Conservation (phyloP, 1,284 basidiomycete genomes). For the Rhodotorula glutinis region DNA sequence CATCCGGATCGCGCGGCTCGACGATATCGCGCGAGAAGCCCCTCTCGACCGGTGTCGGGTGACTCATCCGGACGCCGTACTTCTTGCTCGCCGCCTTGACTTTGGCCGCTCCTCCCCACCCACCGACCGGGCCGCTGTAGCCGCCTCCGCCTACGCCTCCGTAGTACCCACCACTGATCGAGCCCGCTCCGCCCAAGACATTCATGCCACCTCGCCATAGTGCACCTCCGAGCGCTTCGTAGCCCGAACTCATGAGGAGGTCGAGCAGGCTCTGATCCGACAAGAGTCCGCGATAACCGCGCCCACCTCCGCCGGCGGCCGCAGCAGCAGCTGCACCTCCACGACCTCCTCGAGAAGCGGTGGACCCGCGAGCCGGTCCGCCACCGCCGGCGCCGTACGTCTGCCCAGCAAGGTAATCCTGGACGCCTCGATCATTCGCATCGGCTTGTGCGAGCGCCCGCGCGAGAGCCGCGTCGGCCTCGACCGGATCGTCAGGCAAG, state of each 20-base stretch:
- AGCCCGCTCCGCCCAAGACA: neutral
- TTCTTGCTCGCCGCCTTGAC: constrained; percentile 25
- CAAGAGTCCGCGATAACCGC: neutral
- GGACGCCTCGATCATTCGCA: neutral
- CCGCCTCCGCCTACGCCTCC: neutral
- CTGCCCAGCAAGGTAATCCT: constrained; percentile 4
- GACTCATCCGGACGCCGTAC: constrained; percentile 31
- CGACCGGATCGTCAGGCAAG: neutral
- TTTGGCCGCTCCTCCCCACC: constrained; percentile 33
- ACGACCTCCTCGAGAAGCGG: no score
- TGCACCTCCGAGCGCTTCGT: neutral
- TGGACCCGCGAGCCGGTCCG: no score
- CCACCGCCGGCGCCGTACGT: neutral
- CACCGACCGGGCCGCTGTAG: neutral
- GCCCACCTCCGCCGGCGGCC: neutral
- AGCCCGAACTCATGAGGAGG: neutral
- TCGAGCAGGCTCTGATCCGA: neutral
- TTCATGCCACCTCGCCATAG: neutral
- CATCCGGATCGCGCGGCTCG: constrained; percentile 21
- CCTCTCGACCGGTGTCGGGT: constrained; percentile 17
- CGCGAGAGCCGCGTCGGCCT: constrained; percentile 1
- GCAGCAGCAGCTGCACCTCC: no score
- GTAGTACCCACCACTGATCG: neutral
- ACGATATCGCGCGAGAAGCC: constrained; percentile 35
- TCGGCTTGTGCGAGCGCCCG: constrained; percentile 4